These are phyloP conservation scores for Nothophoma quercina DNA, from an alignment of 2,329 filamentous ascomycete species.

Conservation along the genomic window DNA sequence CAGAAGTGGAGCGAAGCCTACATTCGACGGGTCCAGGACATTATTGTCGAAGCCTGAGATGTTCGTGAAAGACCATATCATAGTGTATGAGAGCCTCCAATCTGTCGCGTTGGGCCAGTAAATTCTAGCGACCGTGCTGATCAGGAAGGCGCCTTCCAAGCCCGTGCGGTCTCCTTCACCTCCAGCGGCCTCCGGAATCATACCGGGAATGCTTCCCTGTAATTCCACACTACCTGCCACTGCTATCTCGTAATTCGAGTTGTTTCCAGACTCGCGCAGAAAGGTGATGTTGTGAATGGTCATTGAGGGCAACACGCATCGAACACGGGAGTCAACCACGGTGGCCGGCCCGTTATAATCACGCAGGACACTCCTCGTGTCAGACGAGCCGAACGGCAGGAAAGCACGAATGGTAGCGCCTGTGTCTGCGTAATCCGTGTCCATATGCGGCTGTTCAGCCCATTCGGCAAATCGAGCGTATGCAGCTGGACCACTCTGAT, in stretches of 20 bases:
- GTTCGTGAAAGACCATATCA: not conserved
- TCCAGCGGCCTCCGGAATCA: not conserved
- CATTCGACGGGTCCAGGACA: not conserved
- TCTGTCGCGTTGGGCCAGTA: not conserved
- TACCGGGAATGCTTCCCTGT: not conserved
- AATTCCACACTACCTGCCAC: not conserved
- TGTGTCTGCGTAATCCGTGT: slow-evolving; percentile 1
- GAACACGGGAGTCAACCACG: not conserved
- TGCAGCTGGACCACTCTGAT: not conserved
- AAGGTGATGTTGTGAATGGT: not conserved
- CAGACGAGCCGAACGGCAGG: not conserved
- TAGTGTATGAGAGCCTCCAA: not conserved
- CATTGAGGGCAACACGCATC: not conserved
- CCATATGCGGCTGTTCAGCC: not conserved
- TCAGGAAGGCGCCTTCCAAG: not conserved
- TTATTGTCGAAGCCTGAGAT: not conserved
- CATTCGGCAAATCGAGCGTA: slow-evolving; percentile 9
- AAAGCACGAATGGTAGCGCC: not conserved
- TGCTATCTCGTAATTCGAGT: not conserved
- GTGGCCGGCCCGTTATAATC: not conserved
- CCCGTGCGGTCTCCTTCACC: not conserved
- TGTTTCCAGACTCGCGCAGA: not conserved
- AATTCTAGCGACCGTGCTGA: not conserved
- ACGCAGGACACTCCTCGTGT: not conserved
- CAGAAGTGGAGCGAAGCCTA: not conserved